Evolutionary conservation across 805 yeast species (phyloP), one percentile per base, ranked within the genome.

Genomic region (Wickerhamiella allomyrinae): DNA sequence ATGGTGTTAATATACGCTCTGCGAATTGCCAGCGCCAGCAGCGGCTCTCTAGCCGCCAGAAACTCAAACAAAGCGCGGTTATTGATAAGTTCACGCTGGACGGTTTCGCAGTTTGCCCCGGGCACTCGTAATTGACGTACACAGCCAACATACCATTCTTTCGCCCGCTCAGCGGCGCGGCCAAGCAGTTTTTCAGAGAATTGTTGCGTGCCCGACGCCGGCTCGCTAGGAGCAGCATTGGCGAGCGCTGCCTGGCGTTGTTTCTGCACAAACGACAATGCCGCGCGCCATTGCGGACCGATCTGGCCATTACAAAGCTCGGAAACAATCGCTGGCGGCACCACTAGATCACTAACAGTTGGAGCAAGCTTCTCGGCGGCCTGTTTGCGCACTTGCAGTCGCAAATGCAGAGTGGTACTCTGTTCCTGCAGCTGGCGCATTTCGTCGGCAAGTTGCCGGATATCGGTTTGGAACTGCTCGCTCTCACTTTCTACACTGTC

Each of bases 1-100:
- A 91, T 87, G 2, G 97, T 89, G 53, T 76, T 77, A 15, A 77
- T 63, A 57, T 91, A 91, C 0, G 96, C 97, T 52, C 72, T 71
- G 42, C 76, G 70, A 31, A 91, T 67, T 54, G 84, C 91, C 13
- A 63, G 57, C 0, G 94, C 89, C 42, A 91, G 61, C 6, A 74
- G 68, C 7, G 71, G 67, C 44, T 80, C 73, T 39, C 74, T 71
- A 4, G 60, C 53, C 3, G 65, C 57, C 29, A 89, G 57, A 46
- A 82, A 85, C 3, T 62, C 61, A 50, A 63, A 81, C 1, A 75
- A 67, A 40, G 78, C 83, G 46, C 71, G 73, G n/a, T 77, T 76
- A 34, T 68, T 66, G 3, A 84, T 57, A 40, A 91, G 59, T 23
- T 72, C 71, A 29, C 69, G 67, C 58, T 91, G 97, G 11, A 87